phyloP scores from a whole-genome alignment of 2,329 filamentous ascomycete genomes.

The Blastomyces emzantsi region DNA sequence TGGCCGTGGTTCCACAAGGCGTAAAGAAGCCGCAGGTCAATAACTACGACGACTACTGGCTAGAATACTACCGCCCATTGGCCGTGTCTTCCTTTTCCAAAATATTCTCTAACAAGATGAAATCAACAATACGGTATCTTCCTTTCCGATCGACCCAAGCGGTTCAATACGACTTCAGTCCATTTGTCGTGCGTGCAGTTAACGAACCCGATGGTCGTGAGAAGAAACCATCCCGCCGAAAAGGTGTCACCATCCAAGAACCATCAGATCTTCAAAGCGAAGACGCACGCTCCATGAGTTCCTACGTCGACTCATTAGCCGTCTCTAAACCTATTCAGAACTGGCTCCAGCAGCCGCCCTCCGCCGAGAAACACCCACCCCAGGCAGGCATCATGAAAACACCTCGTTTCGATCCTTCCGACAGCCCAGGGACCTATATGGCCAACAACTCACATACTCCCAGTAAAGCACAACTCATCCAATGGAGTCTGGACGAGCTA shows the following conservation, averaged over 20 bases:
- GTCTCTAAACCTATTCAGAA: constrained; percentile 19
- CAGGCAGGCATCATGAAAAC: constrained; percentile 51
- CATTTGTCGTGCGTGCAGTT: constrained; percentile 65
- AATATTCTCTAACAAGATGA: constrained; percentile 87
- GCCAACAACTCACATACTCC: constrained; percentile 40
- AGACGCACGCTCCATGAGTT: constrained; percentile 32
- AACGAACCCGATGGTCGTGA: constrained; percentile 50
- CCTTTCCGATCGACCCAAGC: constrained; percentile 60
- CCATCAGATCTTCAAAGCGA: constrained; percentile 43
- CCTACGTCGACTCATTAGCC: constrained; percentile 14
- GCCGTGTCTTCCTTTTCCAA: constrained; percentile 84
- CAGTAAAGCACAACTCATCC: constrained; percentile 65
- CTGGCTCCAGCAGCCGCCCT: constrained; percentile 28
- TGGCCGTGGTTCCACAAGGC: constrained; percentile 22
- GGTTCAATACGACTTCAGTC: constrained; percentile 73
- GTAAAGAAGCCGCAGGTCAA: constrained; percentile 31
- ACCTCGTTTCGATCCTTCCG: constrained; percentile 24
- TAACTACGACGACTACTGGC: constrained; percentile 88
- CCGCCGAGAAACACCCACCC: constrained; percentile 27
- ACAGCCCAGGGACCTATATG: constrained; percentile 18
- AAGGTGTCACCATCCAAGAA: constrained; percentile 61
- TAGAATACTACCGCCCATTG: constrained; percentile 88
- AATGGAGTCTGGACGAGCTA: constrained; percentile 65
- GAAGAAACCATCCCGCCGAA: constrained; percentile 49
- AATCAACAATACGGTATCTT: constrained; percentile 76